Base-by-base conservation (phyloP, 2,329 filamentous ascomycete species). In the Endoconidiophora polonica region DNA sequence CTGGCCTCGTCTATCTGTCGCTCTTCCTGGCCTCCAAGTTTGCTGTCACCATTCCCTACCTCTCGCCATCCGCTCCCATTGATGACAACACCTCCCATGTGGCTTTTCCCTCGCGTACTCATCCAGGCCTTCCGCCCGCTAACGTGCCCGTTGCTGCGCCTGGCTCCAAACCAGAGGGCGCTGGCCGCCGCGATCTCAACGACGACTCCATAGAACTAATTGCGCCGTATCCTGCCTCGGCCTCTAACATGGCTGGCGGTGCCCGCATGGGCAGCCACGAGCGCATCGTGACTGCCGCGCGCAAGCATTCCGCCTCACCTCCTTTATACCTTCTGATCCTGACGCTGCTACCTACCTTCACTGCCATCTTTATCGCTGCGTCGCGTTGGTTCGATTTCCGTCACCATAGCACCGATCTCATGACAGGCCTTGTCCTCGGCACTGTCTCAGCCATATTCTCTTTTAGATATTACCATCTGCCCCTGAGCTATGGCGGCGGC, bases 331-430 rank as follows among this genome's bases (percentile, higher is more conserved):
- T 91, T 2, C 70, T 94, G 10, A 67, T 81, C 42, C 62, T 90
- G 33, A 73, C 78, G 2, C 68, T 86, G 16, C 64, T 85, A 1
- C 88, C 88, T 2, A 74, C 87, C 55, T 81, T 79, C 51, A 68
- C 76, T 1, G 82, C 87, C 4, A 74, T 87, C 55, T 94, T 87
- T 66, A 83, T 95, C 55, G 73, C 81, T n/a, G 77, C 80, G 24
- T 90, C 86, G 1, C 82, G 90, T 9, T 96, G 82, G 74, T 87
- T 81, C 53, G 81, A 95, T 63, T 93, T 81, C 66, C 79, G 85
- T 38, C 90, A 96, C 63, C 84, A 90, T 61, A 87, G 81, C n/a
- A 90, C 94, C 61, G 90, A 96, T 56, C 84, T 95, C 56, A 66
- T 95, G 2, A 86, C 83, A 55, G 90, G 90, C n/a, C 83, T 81